A percentile compares a stretch with the other conserved stretches of the same genome.
These are phyloP conservation scores for Debaryomyces singareniensis DNA, from an alignment of 1,139 yeast species.

Conservation along the genomic window DNA sequence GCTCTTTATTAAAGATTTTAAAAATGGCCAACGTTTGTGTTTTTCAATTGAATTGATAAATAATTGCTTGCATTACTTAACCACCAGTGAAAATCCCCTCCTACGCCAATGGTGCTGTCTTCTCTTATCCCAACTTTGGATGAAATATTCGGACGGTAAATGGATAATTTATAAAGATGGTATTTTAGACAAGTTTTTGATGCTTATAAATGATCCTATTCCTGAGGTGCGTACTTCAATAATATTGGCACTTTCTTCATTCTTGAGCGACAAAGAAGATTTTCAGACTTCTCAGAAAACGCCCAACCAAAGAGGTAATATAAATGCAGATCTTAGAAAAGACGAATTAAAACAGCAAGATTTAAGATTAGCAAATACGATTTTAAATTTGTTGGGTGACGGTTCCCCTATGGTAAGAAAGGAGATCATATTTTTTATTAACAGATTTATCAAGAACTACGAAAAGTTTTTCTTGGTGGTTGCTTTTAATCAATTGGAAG, in stretches of 20 bases:
- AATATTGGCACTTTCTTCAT: slow-evolving; percentile 66
- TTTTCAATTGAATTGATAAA: slow-evolving; percentile 67
- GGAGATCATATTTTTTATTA: slow-evolving; percentile 73
- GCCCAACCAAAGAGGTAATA: slow-evolving; percentile 11
- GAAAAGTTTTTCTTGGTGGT: slow-evolving; percentile 74
- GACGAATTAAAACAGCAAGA: slow-evolving; percentile 53
- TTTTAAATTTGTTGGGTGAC: slow-evolving; percentile 57
- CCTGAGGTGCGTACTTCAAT: slow-evolving; percentile 93
- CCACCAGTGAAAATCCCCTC: slow-evolving; percentile 74
- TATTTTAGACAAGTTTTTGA: slow-evolving; percentile 48
- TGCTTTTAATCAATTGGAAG: slow-evolving; percentile 81
- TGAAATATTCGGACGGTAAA: slow-evolving; percentile 68
- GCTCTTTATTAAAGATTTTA: slow-evolving; percentile 73
- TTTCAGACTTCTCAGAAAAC: slow-evolving; percentile 9
- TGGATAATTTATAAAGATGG: slow-evolving; percentile 67
- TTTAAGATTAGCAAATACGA: slow-evolving; percentile 43
- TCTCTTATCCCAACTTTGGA: slow-evolving; percentile 73
- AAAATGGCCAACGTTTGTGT: slow-evolving; percentile 74
- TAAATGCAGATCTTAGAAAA: slow-evolving; percentile 19
- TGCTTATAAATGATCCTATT: slow-evolving; percentile 74
- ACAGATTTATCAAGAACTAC: slow-evolving; percentile 67
- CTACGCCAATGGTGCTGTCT: slow-evolving; percentile 89
- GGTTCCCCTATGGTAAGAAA: slow-evolving; percentile 87
- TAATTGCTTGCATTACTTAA: slow-evolving; percentile 62
- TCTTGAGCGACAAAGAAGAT: slow-evolving; percentile 41